Conservation (phyloP, 1,284 basidiomycete species). For the Leccinum solheimii region DNA sequence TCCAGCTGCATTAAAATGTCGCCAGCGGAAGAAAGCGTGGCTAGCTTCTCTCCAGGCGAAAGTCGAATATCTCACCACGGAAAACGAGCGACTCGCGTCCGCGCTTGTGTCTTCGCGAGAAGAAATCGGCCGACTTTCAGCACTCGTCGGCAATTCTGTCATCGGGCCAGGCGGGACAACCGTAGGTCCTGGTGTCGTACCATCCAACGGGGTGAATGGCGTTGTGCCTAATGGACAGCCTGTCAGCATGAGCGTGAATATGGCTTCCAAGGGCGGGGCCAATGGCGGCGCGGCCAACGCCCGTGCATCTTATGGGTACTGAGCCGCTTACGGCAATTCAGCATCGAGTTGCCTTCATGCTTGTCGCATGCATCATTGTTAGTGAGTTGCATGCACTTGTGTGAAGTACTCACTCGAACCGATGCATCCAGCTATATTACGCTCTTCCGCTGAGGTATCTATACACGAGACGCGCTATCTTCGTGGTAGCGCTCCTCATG, state of each 20-base stretch:
- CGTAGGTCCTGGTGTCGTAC: constrained; percentile 31
- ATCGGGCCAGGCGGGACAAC: constrained; percentile 42
- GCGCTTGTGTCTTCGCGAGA: constrained; percentile 76
- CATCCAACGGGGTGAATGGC: constrained; percentile 28
- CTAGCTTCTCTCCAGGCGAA: constrained; percentile 89
- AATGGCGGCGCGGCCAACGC: constrained; percentile 21
- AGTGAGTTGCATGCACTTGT: constrained; percentile 16
- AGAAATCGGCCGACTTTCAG: constrained; percentile 74
- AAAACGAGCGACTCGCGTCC: constrained; percentile 90
- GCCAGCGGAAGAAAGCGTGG: constrained; percentile 99
- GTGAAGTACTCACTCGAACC: not conserved
- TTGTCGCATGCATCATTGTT: constrained; percentile 12
- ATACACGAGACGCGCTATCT: constrained; percentile 22
- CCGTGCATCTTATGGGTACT: constrained; percentile 37
- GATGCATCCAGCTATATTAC: constrained; percentile 20
- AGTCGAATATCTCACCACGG: constrained; percentile 85
- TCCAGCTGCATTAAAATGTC: constrained; percentile 94
- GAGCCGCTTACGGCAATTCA: constrained; percentile 11
- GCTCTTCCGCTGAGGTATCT: constrained; percentile 18
- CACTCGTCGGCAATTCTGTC: constrained; percentile 65
- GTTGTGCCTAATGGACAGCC: constrained; percentile 37
- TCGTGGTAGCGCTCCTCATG: constrained; percentile 21
- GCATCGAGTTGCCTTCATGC: constrained; percentile 6
- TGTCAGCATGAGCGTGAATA: constrained; percentile 46
- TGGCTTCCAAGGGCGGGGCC: constrained; percentile 36